A percentile compares a stretch with the other conserved stretches of the same genome.
Evolutionary conservation across 2,329 filamentous ascomycete species (phyloP).

Genomic region (Xylaria sp.): DNA sequence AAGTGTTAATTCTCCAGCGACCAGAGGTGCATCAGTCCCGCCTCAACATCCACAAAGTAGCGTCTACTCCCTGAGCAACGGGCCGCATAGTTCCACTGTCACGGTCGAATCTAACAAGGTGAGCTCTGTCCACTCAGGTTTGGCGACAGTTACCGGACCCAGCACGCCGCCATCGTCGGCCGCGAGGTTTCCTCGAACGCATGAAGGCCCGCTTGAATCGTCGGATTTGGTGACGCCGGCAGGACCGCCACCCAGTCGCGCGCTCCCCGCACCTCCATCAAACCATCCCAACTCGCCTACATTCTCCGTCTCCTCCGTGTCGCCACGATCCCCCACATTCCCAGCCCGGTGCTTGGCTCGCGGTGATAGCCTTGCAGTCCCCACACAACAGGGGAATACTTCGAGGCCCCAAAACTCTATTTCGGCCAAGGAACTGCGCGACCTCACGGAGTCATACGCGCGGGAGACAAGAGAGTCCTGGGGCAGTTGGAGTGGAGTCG

Average conservation of each 20-base stretch:
- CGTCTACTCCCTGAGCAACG: slow-evolving; percentile 34
- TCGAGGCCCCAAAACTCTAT: slow-evolving; percentile 30
- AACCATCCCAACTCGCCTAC: slow-evolving; percentile 34
- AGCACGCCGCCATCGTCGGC: slow-evolving; percentile 48
- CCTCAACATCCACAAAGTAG: slow-evolving; percentile 35
- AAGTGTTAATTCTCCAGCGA: slow-evolving; percentile 24
- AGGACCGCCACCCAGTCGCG: slow-evolving; percentile 59
- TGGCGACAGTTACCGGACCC: slow-evolving; percentile 35
- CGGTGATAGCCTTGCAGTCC: slow-evolving; percentile 18
- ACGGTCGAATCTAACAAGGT: slow-evolving; percentile 44
- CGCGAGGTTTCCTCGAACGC: slow-evolving; percentile 50
- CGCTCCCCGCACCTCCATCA: slow-evolving; percentile 52
- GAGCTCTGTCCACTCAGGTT: slow-evolving; percentile 37
- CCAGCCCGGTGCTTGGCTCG: slow-evolving; percentile 32
- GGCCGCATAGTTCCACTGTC: slow-evolving; percentile 29
- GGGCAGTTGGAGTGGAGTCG: slow-evolving; percentile 49
- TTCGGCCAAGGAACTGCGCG: slow-evolving; percentile 47
- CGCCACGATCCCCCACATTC: slow-evolving; percentile 44
- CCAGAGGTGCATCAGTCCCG: slow-evolving; percentile 22
- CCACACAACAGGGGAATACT: slow-evolving; percentile 1
- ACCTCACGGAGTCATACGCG: slow-evolving; percentile 49
- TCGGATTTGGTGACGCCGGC: slow-evolving; percentile 50
- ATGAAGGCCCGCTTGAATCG: slow-evolving; percentile 52
- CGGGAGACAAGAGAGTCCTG: slow-evolving; percentile 50
- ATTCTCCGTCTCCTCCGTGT: slow-evolving; percentile 33